phyloP scores from a whole-genome alignment of 257 asterid species.

The Solanum lycopersicoides region DNA sequence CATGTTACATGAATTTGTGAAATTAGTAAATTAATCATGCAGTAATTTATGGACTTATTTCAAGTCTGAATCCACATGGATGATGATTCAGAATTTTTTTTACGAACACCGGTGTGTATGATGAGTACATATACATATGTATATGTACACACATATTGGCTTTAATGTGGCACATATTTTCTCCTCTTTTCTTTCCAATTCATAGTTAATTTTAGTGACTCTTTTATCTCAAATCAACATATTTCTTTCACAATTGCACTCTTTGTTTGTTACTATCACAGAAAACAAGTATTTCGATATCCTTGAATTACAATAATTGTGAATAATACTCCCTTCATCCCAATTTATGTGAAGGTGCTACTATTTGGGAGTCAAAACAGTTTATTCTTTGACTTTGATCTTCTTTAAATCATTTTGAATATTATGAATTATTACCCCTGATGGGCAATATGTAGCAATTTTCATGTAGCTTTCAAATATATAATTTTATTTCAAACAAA shows the following conservation, averaged over 20 bases:
- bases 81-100: background rate
- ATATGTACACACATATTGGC: background rate
- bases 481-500: background rate
- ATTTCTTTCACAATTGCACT: background rate
- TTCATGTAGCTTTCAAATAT: background rate
- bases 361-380: background rate
- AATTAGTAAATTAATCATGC: background rate
- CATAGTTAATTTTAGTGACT: background rate
- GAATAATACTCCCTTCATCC: background rate
- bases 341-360: background rate
- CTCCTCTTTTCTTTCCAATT: background rate
- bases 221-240: background rate
- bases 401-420: background rate
- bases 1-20: constrained; percentile 1
- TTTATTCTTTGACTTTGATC: background rate
- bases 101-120: background rate
- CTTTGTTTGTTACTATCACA: background rate
- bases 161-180: background rate
- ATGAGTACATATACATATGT: background rate
- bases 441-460: background rate
- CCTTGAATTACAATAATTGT: background rate
- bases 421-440: background rate
- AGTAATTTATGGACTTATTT: background rate
- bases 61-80: background rate
- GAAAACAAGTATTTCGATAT: background rate